Conservation (phyloP, 768 basidiomycete species). For the Rhizopogon vinicolor region DNA sequence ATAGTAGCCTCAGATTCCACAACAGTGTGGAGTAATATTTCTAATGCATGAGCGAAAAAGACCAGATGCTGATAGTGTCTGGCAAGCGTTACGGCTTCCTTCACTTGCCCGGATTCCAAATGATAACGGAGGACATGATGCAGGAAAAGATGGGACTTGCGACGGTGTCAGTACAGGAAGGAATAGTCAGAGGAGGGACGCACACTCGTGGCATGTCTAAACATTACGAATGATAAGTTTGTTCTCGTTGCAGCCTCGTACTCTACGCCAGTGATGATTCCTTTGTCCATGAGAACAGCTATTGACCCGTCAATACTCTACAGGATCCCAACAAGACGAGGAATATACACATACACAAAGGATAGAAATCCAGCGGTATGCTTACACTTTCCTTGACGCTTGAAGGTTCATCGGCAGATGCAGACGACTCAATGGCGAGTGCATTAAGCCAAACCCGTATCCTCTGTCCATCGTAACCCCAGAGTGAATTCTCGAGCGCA, state of each 20-base stretch:
- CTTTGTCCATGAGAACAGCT: conserved; percentile 99
- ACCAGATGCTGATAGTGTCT: conserved; percentile 83
- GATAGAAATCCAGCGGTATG: conserved; percentile 92
- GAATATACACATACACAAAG: conserved; percentile 62
- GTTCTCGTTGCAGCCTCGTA: conserved; percentile 74
- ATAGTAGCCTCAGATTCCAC: conserved; percentile 73
- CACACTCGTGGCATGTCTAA: conserved; percentile 87
- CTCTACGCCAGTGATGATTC: conserved; percentile 95
- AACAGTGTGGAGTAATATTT: conserved; percentile 90
- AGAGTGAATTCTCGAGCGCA: conserved; percentile 92
- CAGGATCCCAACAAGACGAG: neutral
- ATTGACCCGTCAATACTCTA: conserved; percentile 4
- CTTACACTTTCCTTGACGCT: conserved; percentile 91
- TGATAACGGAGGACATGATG: conserved; percentile 88
- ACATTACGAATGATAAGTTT: conserved; percentile 85
- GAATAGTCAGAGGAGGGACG: conserved; percentile 23
- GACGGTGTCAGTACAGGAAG: neutral
- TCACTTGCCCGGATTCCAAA: conserved; percentile 54
- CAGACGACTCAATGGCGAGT: conserved; percentile 73
- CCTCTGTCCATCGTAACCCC: conserved; percentile 90
- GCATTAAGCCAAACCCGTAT: conserved; percentile 97
- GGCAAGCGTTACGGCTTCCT: conserved; percentile 83
- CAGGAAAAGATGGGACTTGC: conserved; percentile 87
- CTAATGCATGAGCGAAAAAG: conserved; percentile 91
- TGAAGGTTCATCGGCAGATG: conserved; percentile 32